Conservation (phyloP, 2,329 filamentous ascomycete genomes). For the Trichoderma afroharzianum region DNA sequence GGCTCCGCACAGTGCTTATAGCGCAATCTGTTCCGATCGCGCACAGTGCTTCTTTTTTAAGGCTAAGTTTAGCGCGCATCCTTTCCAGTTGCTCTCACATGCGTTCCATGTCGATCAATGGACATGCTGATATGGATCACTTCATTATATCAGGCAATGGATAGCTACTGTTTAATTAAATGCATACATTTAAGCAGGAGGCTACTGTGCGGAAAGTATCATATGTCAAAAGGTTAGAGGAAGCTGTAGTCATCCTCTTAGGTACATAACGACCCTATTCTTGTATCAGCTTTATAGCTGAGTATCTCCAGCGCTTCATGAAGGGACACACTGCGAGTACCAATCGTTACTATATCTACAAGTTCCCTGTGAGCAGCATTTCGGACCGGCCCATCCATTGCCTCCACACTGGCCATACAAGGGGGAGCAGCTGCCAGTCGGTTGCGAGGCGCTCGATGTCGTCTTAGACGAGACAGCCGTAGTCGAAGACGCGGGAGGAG, state of each 20-base stretch:
- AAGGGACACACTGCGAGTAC: background rate
- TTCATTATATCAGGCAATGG: background rate
- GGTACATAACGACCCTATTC: background rate
- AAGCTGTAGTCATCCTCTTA: background rate
- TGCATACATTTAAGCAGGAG: background rate
- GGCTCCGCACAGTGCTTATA: background rate
- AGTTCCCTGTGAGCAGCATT: background rate
- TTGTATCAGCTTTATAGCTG: background rate
- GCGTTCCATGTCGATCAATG: background rate
- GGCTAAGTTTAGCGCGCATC: background rate
- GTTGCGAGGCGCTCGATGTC: background rate
- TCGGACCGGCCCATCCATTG: background rate
- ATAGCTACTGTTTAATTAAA: background rate
- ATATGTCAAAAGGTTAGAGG: too few species aligned
- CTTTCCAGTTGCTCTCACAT: background rate
- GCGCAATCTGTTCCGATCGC: background rate
- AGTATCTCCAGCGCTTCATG: background rate
- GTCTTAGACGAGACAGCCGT: background rate
- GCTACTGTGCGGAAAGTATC: background rate
- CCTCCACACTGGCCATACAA: constrained; percentile 5
- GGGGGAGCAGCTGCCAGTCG: background rate
- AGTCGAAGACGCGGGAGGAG: background rate
- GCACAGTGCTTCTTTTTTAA: background rate
- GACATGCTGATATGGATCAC: background rate
- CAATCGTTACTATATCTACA: background rate